A percentile compares a stretch with the other conserved stretches of the same genome.
Conservation (phyloP, 306 rosid genomes). For the Prunus persica region Prunus_persica_NCBIv2 NC_034016.1:19903501-19904000, state of each 20-base stretch:
- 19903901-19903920: constrained; percentile 34
- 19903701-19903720: constrained; percentile 73
- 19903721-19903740: constrained; percentile 81
- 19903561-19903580: constrained; percentile 33
- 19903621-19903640: constrained; percentile 38
- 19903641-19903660: constrained; percentile 40
- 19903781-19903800: constrained; percentile 29
- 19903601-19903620: constrained; percentile 35
- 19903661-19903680: constrained; percentile 54
- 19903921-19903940: constrained; percentile 57
- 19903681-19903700: constrained; percentile 50
- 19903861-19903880: constrained; percentile 39
- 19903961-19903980: constrained; percentile 75
- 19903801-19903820: constrained; percentile 47
- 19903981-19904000: constrained; percentile 66
- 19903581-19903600: constrained; percentile 37
- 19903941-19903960: constrained; percentile 44
- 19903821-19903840: constrained; percentile 23
- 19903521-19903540: constrained; percentile 88
- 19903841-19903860: constrained; percentile 25
- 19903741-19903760: constrained; percentile 77
- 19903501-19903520: constrained; percentile 69
- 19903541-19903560: constrained; percentile 50
- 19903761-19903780: constrained; percentile 50
- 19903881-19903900: constrained; percentile 36